Evolutionary conservation across 2,329 filamentous ascomycete genomes (phyloP).

Genomic region (Cladosporium sp.): DNA sequence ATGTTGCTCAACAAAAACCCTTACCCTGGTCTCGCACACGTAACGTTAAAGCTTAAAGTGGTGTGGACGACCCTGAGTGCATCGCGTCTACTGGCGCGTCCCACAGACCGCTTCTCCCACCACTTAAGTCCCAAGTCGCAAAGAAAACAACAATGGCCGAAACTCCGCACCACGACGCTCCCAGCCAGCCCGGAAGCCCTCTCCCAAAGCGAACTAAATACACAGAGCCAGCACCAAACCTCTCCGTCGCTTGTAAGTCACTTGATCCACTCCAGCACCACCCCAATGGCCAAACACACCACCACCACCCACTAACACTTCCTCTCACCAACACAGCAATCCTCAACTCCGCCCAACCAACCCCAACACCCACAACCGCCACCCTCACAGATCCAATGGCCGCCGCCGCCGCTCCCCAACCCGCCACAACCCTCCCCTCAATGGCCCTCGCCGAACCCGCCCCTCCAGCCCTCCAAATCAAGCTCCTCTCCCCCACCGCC

Average conservation of each 20-base stretch:
- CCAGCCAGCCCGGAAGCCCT: conserved; percentile 68
- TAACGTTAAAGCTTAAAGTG: not conserved
- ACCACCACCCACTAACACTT: not conserved
- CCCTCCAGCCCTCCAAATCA: conserved; percentile 72
- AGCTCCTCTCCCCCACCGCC: conserved; percentile 81
- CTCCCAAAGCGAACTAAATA: conserved; percentile 79
- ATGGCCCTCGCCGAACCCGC: conserved; percentile 38
- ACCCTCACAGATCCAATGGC: conserved; percentile 27
- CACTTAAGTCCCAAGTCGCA: not conserved
- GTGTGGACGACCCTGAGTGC: not conserved
- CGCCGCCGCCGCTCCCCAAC: conserved; percentile 20
- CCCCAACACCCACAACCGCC: conserved; percentile 35
- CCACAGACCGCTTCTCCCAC: conserved; percentile 9
- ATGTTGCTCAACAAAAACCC: not conserved
- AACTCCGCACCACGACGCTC: conserved; percentile 45
- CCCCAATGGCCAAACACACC: conserved; percentile 19
- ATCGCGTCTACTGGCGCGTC: not conserved
- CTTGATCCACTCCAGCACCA: not conserved
- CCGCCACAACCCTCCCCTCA: conserved; percentile 24
- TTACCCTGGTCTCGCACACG: not conserved
- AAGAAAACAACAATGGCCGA: conserved; percentile 30
- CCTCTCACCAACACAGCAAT: conserved; percentile 28
- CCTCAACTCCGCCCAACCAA: conserved; percentile 38
- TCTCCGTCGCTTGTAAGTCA: conserved; percentile 38
- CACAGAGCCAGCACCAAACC: conserved; percentile 43